phyloP scores from a whole-genome alignment of 805 yeast species.

The Teunomyces barrocoloradensis region DNA sequence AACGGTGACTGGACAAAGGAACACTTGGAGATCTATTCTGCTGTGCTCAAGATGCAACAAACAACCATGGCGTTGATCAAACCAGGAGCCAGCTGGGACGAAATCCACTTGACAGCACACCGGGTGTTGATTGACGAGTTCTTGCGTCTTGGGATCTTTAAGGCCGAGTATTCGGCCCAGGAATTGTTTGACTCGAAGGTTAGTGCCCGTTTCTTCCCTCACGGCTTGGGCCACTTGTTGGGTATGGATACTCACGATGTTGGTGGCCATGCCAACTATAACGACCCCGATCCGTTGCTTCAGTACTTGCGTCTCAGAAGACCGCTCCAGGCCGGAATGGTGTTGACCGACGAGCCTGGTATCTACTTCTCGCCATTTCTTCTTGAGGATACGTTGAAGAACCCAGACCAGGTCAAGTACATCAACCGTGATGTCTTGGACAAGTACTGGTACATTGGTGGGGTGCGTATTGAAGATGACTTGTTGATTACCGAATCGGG shows the following conservation, averaged over 20 bases:
- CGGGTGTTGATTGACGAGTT: conserved; percentile 69
- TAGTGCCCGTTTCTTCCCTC: conserved; percentile 85
- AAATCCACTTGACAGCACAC: conserved; percentile 78
- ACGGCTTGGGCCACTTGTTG: conserved; percentile 89
- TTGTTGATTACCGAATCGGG: conserved; percentile 75
- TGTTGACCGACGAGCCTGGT: conserved; percentile 94
- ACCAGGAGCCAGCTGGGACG: conserved; percentile 88
- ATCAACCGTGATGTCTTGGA: conserved; percentile 66
- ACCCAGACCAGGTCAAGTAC: conserved; percentile 48
- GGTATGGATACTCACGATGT: conserved; percentile 98
- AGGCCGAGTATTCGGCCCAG: conserved; percentile 47
- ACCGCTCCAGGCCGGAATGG: conserved; percentile 69
- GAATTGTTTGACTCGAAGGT: conserved; percentile 71
- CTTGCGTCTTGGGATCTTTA: conserved; percentile 72
- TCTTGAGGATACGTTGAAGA: conserved; percentile 58
- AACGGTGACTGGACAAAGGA: conserved; percentile 87
- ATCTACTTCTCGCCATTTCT: conserved; percentile 84
- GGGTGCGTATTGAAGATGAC: conserved; percentile 96
- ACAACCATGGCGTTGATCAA: conserved; percentile 67
- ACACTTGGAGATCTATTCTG: conserved; percentile 74
- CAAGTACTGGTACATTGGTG: conserved; percentile 88
- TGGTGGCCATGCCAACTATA: conserved; percentile 83
- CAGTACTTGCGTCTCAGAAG: conserved; percentile 81
- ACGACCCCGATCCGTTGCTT: conserved; percentile 76
- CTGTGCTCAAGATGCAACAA: conserved; percentile 80